Percentiles rank a stretch among this genome's conserved stretches.
phyloP scores from a whole-genome alignment of 768 basidiomycete genomes.

The Trametes cubensis region DNA sequence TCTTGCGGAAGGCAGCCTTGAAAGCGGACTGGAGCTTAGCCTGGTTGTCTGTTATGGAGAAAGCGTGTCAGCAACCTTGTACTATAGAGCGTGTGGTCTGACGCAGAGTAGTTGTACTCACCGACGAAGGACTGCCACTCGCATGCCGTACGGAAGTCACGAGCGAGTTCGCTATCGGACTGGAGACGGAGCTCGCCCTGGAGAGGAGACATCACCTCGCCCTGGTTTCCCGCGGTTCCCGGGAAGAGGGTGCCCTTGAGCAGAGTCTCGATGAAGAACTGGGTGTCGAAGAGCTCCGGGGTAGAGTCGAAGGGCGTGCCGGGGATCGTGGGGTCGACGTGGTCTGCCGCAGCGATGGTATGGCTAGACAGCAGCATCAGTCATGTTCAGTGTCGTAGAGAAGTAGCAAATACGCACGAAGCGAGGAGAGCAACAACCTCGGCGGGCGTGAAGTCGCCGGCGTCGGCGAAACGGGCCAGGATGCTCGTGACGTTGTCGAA shows the following conservation, averaged over 20 bases:
- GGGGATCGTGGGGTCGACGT: conserved; percentile 30
- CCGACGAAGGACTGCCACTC: conserved; percentile 36
- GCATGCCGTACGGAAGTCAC: conserved; percentile 38
- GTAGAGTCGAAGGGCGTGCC: conserved; percentile 34
- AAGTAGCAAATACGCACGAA: conserved; percentile 15
- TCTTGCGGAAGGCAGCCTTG: conserved; percentile 32
- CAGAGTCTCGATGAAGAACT: conserved; percentile 35
- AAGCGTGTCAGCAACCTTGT: neutral
- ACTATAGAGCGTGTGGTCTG: neutral
- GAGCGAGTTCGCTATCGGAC: conserved; percentile 30
- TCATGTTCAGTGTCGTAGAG: neutral
- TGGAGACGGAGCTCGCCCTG: conserved; percentile 18
- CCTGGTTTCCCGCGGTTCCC: conserved; percentile 18
- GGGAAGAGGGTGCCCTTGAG: conserved; percentile 33
- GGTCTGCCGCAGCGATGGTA: conserved; percentile 28
- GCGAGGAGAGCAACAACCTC: conserved; percentile 28
- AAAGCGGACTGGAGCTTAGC: conserved; percentile 24
- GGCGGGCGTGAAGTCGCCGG: conserved; percentile 25
- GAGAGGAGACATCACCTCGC: conserved; percentile 16
- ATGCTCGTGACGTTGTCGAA: conserved; percentile 31
- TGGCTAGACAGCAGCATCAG: conserved; percentile 7
- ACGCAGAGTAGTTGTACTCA: neutral
- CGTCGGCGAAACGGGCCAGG: conserved; percentile 27
- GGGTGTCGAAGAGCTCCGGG: conserved; percentile 29
- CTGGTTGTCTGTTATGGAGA: conserved; percentile 24